Evolutionary conservation across 2,329 filamentous ascomycete species (phyloP).

Genomic region (Orbilia blumenaviensis): DNA sequence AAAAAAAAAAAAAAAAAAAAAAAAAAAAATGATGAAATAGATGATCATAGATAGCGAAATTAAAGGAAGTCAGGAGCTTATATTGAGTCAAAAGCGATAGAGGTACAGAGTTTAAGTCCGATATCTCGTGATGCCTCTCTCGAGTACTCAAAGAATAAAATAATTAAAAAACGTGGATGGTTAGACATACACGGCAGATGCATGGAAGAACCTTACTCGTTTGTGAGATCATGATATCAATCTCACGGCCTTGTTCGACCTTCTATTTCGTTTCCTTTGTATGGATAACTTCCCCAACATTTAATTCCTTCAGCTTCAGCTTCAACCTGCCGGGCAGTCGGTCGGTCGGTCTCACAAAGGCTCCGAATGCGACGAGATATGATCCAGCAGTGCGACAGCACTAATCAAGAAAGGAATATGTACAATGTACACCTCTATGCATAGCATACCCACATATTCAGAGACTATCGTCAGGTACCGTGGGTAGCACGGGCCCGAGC

Average conservation of each 20-base stretch:
- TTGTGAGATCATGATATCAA: neutral
- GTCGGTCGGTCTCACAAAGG: neutral
- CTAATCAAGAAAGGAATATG: neutral
- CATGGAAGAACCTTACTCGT: slow-evolving; percentile 14
- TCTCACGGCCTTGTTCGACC: neutral
- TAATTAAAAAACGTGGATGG: slow-evolving; percentile 43
- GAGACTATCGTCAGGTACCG: neutral
- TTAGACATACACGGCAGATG: neutral
- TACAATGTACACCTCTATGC: too few relatives aligned
- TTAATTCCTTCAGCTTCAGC: too few relatives aligned
- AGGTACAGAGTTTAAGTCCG: too few relatives aligned
- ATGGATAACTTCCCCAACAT: neutral
- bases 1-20: neutral
- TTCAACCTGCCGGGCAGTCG: too few relatives aligned
- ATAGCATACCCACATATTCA: too few relatives aligned
- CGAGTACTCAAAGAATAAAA: too few relatives aligned
- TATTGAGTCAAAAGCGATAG: too few relatives aligned
- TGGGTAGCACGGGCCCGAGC: neutral
- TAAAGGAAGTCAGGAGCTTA: too few relatives aligned
- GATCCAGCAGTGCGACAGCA: neutral
- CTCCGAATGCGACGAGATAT: slow-evolving; percentile 7
- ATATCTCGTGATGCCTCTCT: too few relatives aligned
- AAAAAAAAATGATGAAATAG: neutral
- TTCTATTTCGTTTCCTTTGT: neutral
- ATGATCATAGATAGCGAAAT: too few relatives aligned